A percentile compares a stretch with the other conserved stretches of the same genome.
Conservation (phyloP, 2,329 filamentous ascomycete genomes). For the Colletotrichum sp. region DNA sequence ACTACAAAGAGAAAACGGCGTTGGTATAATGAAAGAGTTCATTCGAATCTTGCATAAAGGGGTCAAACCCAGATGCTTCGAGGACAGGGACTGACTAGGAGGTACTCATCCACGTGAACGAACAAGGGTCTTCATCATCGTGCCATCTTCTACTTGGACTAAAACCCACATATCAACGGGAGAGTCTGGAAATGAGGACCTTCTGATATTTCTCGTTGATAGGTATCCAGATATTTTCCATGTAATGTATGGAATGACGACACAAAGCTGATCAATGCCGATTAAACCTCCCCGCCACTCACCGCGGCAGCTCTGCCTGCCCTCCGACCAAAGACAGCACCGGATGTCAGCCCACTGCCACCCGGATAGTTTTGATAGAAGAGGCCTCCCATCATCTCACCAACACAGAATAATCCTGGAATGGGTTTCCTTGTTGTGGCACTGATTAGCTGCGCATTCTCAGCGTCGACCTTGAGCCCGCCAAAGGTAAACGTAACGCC, state of each 20-base stretch:
- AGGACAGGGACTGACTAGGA: too few relatives aligned
- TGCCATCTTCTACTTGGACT: too few relatives aligned
- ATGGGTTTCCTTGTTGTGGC: constrained; percentile 49
- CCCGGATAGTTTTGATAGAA: constrained; percentile 70
- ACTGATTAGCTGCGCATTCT: constrained; percentile 58
- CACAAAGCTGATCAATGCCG: background rate
- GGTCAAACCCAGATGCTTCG: accelerated
- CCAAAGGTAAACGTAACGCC: constrained; percentile 75
- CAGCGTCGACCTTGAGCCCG: constrained; percentile 60
- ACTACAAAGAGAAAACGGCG: background rate
- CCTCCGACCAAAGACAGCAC: constrained; percentile 54
- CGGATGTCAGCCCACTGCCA: constrained; percentile 65
- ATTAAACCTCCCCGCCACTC: background rate
- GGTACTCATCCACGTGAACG: too few relatives aligned
- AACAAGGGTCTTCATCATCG: too few relatives aligned
- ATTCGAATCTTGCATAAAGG: background rate
- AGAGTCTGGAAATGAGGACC: accelerated
- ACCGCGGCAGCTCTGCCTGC: constrained; percentile 33
- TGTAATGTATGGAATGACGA: background rate
- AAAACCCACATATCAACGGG: background rate
- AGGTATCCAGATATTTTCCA: accelerated
- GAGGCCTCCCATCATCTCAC: constrained; percentile 71
- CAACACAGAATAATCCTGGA: constrained; percentile 62
- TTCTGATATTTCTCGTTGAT: accelerated
- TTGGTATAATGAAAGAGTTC: too few relatives aligned